phyloP scores from a whole-genome alignment of 2,329 filamentous ascomycete species.

The Bipolaris cookei region DNA sequence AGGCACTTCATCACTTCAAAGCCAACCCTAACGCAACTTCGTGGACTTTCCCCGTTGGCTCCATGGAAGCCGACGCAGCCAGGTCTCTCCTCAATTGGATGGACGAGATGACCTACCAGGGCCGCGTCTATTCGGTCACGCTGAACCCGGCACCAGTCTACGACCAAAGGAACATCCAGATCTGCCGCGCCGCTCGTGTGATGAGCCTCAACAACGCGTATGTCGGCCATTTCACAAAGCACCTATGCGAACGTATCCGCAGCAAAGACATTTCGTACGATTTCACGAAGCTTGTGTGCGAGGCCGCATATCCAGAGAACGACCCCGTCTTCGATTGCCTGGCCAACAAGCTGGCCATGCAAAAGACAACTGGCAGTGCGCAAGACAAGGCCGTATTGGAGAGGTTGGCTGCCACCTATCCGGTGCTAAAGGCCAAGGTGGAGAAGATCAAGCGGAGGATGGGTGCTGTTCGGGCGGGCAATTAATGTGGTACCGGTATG shows the following conservation, averaged over 20 bases:
- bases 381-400: slow-evolving; percentile 7
- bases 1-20: slow-evolving; percentile 30
- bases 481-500: not conserved
- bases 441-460: slow-evolving; percentile 16
- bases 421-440: slow-evolving; percentile 13
- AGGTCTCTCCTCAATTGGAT: slow-evolving; percentile 33
- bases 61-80: slow-evolving; percentile 28
- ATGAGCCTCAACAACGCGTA: slow-evolving; percentile 40
- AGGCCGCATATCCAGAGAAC: slow-evolving; percentile 23
- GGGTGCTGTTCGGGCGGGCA: not conserved
- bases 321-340: slow-evolving; percentile 41
- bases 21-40: slow-evolving; percentile 18
- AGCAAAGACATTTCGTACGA: slow-evolving; percentile 16
- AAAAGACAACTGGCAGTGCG: not conserved
- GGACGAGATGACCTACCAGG: slow-evolving; percentile 30
- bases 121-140: slow-evolving; percentile 32
- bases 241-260: slow-evolving; percentile 39
- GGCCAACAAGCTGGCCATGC: slow-evolving; percentile 31
- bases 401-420: slow-evolving; percentile 12
- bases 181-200: slow-evolving; percentile 33
- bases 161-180: slow-evolving; percentile 32
- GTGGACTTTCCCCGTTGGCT: slow-evolving; percentile 22
- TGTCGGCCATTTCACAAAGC: slow-evolving; percentile 39
- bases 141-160: slow-evolving; percentile 21
- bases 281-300: slow-evolving; percentile 28